Conservation (phyloP, 225 moss, liverwort and hornwort genomes). For the Bryum argenteum region DNA sequence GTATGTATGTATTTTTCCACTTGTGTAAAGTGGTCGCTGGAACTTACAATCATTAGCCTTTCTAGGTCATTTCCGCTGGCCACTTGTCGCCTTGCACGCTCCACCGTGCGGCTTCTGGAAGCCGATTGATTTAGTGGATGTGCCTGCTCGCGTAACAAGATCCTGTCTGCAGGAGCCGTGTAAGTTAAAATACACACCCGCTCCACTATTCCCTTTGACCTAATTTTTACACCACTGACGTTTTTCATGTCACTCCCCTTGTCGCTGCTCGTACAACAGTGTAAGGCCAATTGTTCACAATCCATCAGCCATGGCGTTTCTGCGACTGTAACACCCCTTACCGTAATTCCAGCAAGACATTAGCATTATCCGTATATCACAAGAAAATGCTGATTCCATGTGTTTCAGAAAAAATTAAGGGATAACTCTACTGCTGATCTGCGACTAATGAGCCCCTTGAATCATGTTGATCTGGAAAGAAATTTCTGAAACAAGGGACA, state of each 20-base stretch:
- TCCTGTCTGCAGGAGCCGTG: not conserved
- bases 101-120: constrained; percentile 23
- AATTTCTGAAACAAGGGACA: not conserved
- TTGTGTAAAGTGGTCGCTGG: not conserved
- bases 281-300: not conserved
- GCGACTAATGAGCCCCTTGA: not conserved
- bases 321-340: constrained; percentile 12
- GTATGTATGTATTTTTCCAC: not conserved
- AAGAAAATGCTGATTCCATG: no score
- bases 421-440: not conserved
- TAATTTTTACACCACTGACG: not conserved
- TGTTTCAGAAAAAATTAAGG: not conserved
- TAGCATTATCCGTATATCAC: no score
- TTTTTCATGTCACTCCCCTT: constrained; percentile 11
- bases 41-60: not conserved
- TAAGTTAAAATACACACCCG: not conserved
- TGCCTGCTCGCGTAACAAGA: not conserved
- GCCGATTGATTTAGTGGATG: constrained; percentile 11
- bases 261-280: constrained; percentile 22
- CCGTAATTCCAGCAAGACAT: not conserved
- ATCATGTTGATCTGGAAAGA: not conserved
- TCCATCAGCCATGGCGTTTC: constrained; percentile 18
- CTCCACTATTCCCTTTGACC: not conserved
- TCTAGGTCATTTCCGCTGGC: not conserved
- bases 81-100: not conserved